Evolutionary conservation across 2,329 filamentous ascomycete genomes (phyloP).

Genomic region (Botrytis galanthina): DNA sequence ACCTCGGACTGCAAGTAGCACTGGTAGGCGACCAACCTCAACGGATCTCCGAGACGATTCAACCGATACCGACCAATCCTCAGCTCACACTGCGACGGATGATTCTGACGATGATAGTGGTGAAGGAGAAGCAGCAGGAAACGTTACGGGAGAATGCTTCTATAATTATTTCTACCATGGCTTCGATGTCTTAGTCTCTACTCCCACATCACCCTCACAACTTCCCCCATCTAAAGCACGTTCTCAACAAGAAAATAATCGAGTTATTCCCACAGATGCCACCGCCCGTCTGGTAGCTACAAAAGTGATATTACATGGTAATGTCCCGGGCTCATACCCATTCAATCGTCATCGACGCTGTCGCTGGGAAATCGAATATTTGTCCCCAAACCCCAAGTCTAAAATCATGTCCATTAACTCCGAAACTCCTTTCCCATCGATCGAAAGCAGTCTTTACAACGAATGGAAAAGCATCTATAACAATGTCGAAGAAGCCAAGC

Average conservation of each 20-base stretch:
- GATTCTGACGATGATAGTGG: constrained; percentile 63
- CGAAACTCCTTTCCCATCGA: constrained; percentile 73
- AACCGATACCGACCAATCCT: constrained; percentile 74
- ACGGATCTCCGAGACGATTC: constrained; percentile 49
- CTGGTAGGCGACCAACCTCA: constrained; percentile 47
- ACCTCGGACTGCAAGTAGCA: constrained; percentile 53
- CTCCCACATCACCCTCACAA: constrained; percentile 63
- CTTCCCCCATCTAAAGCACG: constrained; percentile 53
- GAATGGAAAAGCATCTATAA: constrained; percentile 68
- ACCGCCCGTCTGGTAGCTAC: constrained; percentile 75
- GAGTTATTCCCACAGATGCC: constrained; percentile 30
- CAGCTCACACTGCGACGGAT: constrained; percentile 67
- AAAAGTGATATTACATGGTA: constrained; percentile 91
- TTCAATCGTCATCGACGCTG: constrained; percentile 93
- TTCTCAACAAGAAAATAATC: constrained; percentile 27
- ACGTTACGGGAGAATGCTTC: constrained; percentile 73
- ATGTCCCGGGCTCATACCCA: constrained; percentile 91
- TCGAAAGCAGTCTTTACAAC: constrained; percentile 65
- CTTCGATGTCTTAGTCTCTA: constrained; percentile 89
- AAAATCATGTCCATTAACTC: constrained; percentile 37
- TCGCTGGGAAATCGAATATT: constrained; percentile 74
- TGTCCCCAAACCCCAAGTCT: constrained; percentile 43
- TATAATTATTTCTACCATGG: constrained; percentile 98
- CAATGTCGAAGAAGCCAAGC: constrained; percentile 50
- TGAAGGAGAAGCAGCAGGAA: constrained; percentile 54